Evolutionary conservation across 1,139 yeast species (phyloP).

Genomic region (Sugiyamaella neomexicana): DNA sequence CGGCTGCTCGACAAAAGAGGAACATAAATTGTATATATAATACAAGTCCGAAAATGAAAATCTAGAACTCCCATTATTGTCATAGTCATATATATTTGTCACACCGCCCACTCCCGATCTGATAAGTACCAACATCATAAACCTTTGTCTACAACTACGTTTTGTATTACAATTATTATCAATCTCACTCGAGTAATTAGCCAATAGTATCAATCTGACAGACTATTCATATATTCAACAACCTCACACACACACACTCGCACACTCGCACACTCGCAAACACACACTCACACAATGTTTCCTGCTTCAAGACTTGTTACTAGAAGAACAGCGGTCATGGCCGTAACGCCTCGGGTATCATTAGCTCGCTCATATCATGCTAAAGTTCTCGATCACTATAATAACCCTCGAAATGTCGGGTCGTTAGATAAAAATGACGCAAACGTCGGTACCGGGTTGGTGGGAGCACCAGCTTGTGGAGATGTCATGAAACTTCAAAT

Average conservation of each 20-base stretch:
- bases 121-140: no score
- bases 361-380: slow-evolving; percentile 35
- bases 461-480: slow-evolving; percentile 98
- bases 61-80: background rate
- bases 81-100: background rate
- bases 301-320: slow-evolving; percentile 7
- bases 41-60: background rate
- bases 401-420: slow-evolving; percentile 96
- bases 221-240: no score
- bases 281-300: slow-evolving; percentile 3
- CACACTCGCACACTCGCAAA: no score
- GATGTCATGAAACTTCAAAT: slow-evolving; percentile 98
- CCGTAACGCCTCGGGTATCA: slow-evolving; percentile 5
- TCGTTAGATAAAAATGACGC: slow-evolving; percentile 73
- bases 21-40: background rate
- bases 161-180: background rate
- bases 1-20: background rate
- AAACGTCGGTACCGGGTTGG: slow-evolving; percentile 95
- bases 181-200: no score
- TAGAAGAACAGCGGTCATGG: background rate
- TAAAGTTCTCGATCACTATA: slow-evolving; percentile 78
- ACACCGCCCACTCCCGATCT: background rate
- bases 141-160: background rate
- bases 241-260: background rate
- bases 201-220: no score